phyloP scores from a whole-genome alignment of 2,329 filamentous ascomycete genomes.

The Aspergillus hortae region DNA sequence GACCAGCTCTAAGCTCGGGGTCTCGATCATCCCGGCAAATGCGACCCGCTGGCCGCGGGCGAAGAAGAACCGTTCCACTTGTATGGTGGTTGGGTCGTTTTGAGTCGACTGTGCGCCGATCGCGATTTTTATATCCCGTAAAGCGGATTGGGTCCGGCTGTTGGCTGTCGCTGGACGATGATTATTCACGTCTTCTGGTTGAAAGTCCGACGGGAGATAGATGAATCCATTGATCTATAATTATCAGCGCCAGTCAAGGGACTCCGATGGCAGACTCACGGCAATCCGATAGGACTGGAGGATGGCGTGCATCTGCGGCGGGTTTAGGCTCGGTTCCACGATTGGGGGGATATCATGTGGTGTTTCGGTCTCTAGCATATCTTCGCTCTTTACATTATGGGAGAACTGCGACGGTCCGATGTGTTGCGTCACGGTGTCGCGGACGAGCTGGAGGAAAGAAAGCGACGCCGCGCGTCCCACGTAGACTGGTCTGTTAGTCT shows the following conservation, averaged over 20 bases:
- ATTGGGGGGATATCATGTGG: conserved; percentile 31
- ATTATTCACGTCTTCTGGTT: conserved; percentile 19
- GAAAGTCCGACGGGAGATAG: conserved; percentile 22
- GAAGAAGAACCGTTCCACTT: conserved; percentile 42
- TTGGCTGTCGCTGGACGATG: conserved; percentile 7
- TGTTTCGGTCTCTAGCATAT: conserved; percentile 51
- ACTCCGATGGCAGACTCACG: conserved; percentile 10
- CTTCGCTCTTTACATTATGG: conserved; percentile 48
- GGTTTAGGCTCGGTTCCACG: conserved; percentile 27
- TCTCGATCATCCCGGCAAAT: conserved; percentile 51
- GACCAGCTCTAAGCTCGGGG: conserved; percentile 53
- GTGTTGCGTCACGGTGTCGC: conserved; percentile 46
- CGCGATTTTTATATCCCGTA: conserved; percentile 47
- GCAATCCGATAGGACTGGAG: conserved; percentile 29
- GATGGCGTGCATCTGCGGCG: conserved; percentile 31
- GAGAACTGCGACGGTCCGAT: conserved; percentile 56
- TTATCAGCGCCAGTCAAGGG: neutral
- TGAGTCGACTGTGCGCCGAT: conserved; percentile 51
- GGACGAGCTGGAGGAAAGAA: conserved; percentile 55
- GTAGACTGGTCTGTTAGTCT: conserved; percentile 19
- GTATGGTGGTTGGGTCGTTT: conserved; percentile 25
- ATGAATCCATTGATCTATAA: conserved; percentile 42
- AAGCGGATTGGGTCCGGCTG: conserved; percentile 24
- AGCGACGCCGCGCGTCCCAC: conserved; percentile 39
- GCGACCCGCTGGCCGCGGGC: conserved; percentile 47